Base-by-base conservation (phyloP, 768 basidiomycete genomes). In the Polyporus arcularius region DNA sequence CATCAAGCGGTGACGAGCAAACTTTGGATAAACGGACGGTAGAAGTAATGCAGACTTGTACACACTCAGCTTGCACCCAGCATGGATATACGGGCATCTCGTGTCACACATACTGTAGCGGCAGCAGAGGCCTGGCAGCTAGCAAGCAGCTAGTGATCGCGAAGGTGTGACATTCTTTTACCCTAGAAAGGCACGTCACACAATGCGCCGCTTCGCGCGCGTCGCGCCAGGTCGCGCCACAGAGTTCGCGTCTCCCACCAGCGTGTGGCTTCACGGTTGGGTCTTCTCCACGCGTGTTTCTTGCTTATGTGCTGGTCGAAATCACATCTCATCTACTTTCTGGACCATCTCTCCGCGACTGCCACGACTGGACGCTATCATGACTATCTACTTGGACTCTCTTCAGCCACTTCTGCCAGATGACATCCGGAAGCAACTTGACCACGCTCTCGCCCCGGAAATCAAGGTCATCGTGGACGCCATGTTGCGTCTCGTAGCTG, bases 1-100 rank as follows among this genome's bases (percentile, higher is more conserved):
- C 68, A 91, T 92, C 75, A 92, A 89, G 72, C 85, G 87, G 73
- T 71, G 64, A 67, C 50, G 18, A 18, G 28, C n/a, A 10, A 16
- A 7, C 16, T 16, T 42, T 18, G 21, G 21, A 30, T 10, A 26
- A 30, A 39, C 15, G 26, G 35, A 30, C 28, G 14, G 51, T 5
- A 60, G 62, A 56, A 63, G 62, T 55, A 53, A 26, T 38, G 16
- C 14, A 52, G 57, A 50, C 51, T 31, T 63, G 57, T 63, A 58
- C 49, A 58, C 9, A 45, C n/a, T 8, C 14, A 45, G 3, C n/a
- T 7, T 35, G 35, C 11, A 7, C 21, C 21, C 21, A 26, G 21
- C 21, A 11, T 11, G 35, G 35, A 35, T 45, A 16, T 45, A n/a
- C 21, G 21, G 21, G 21, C 43, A n/a, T 8, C 43, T 8, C 7